phyloP scores from a whole-genome alignment of 2,329 filamentous ascomycete genomes.

The Kalmusia sp. region DNA sequence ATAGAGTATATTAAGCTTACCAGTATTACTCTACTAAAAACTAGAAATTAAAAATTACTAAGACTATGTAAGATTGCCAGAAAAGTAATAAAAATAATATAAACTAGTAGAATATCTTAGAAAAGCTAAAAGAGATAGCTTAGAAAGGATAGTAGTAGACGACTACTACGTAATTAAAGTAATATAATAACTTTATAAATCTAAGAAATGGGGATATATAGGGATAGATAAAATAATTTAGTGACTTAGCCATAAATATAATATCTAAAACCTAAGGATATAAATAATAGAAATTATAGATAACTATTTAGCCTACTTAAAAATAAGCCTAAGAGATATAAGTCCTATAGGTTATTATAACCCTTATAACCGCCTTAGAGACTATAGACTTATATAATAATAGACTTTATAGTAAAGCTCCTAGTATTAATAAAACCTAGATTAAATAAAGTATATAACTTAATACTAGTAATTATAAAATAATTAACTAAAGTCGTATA shows the following conservation, averaged over 20 bases:
- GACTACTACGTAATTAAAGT: background rate
- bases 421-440: background rate
- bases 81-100: background rate
- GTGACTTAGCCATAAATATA: background rate
- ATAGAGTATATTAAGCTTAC: too few species aligned
- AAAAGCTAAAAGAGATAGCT: background rate
- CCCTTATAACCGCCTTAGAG: background rate
- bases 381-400: too few species aligned
- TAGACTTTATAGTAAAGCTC: background rate
- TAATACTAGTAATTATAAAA: background rate
- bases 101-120: background rate
- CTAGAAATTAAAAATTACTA: background rate
- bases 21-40: too few species aligned
- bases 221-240: background rate
- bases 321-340: too few species aligned
- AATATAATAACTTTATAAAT: background rate
- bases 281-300: background rate
- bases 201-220: background rate
- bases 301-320: background rate
- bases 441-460: background rate
- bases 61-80: too few species aligned
- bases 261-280: background rate
- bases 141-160: background rate
- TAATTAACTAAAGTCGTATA: background rate
- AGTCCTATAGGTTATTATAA: background rate